A percentile compares a stretch with the other conserved stretches of the same genome.
phyloP scores from a whole-genome alignment of 1,139 yeast genomes.

The Candida buenavistaensis region DNA sequence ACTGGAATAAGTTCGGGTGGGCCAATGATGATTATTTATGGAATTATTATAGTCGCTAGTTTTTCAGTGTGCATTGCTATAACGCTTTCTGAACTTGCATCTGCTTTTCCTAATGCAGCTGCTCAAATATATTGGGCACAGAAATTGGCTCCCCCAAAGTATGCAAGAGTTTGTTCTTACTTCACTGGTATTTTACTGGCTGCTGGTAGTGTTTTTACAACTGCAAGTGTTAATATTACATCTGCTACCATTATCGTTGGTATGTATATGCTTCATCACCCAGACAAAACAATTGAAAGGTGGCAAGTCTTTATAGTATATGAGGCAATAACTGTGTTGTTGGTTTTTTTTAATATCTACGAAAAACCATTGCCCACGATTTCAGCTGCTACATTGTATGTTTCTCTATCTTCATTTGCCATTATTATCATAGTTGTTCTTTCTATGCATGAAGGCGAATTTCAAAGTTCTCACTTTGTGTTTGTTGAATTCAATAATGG shows the following conservation, averaged over 20 bases:
- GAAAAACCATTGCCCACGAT: conserved; percentile 57
- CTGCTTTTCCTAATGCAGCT: conserved; percentile 62
- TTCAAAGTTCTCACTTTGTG: conserved; percentile 57
- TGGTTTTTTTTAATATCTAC: conserved; percentile 56
- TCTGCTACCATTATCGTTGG: conserved; percentile 51
- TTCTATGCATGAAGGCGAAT: conserved; percentile 51
- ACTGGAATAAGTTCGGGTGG: conserved; percentile 69
- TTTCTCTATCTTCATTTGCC: conserved; percentile 53
- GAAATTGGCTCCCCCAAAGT: conserved; percentile 50
- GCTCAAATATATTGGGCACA: conserved; percentile 67
- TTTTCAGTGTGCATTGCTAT: conserved; percentile 39
- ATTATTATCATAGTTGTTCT: conserved; percentile 58
- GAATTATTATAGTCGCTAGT: conserved; percentile 59
- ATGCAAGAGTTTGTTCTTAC: conserved; percentile 47
- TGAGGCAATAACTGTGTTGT: conserved; percentile 35
- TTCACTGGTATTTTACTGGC: conserved; percentile 56
- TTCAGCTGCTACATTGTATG: conserved; percentile 53
- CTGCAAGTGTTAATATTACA: conserved; percentile 60
- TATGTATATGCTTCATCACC: conserved; percentile 50
- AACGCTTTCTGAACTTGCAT: conserved; percentile 48
- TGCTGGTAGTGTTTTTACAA: conserved; percentile 58
- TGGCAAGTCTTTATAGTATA: conserved; percentile 64
- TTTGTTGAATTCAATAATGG: conserved; percentile 60
- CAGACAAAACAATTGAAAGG: conserved; percentile 42
- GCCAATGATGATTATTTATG: conserved; percentile 64